Conservation (phyloP, 306 rosid genomes). For the Malus fusca region DNA sequence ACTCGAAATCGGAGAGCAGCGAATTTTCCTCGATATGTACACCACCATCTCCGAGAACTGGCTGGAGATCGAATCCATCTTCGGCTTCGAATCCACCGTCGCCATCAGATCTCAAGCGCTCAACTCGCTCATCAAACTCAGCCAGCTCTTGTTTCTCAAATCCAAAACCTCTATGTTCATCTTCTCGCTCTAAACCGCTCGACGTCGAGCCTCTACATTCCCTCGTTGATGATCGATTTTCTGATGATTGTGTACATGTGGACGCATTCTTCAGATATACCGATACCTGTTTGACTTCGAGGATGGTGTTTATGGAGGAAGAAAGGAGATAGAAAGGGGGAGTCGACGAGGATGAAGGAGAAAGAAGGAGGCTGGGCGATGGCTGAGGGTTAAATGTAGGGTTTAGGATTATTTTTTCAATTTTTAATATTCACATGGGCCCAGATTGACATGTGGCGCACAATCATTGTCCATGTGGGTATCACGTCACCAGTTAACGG, state of each 20-base stretch:
- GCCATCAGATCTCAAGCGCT: constrained; percentile 29
- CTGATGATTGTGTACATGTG: constrained; percentile 40
- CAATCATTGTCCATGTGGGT: no score
- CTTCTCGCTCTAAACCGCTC: constrained; percentile 39
- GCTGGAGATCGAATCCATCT: constrained; percentile 59
- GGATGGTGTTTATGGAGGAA: constrained; percentile 27
- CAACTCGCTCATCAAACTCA: constrained; percentile 25
- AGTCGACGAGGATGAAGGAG: no score
- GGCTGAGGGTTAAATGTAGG: no score
- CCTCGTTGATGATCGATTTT: constrained; percentile 65
- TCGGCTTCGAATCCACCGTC: constrained; percentile 38
- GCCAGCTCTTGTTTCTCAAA: constrained; percentile 20
- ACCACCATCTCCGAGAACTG: constrained; percentile 22
- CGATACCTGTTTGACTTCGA: constrained; percentile 41
- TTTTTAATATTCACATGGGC: no score
- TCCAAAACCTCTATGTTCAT: constrained; percentile 36
- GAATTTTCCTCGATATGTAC: constrained; percentile 51
- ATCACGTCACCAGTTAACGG: no score
- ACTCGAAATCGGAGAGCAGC: constrained; percentile 37
- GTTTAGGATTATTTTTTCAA: no score
- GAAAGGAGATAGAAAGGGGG: no score
- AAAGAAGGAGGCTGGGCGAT: no score
- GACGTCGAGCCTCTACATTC: constrained; percentile 42
- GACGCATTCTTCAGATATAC: constrained; percentile 70
- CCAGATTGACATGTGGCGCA: no score